A percentile compares a stretch with the other conserved stretches of the same genome.
Evolutionary conservation across 2,329 filamentous ascomycete species (phyloP).

Genomic region (Whalleya microplaca): DNA sequence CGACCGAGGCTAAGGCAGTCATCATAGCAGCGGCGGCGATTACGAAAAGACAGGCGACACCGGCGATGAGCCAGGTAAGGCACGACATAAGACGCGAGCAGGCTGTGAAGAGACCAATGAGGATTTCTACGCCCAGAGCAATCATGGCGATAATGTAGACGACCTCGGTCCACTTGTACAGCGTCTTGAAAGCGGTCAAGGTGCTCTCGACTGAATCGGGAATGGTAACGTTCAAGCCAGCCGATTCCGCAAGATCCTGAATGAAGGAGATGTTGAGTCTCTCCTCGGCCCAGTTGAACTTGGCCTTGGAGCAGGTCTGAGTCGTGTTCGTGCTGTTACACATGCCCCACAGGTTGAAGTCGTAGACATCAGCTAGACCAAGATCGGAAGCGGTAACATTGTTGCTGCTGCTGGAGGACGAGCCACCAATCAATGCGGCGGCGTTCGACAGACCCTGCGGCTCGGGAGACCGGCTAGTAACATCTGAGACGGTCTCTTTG

Average conservation of each 20-base stretch:
- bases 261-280: conserved; percentile 46
- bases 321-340: conserved; percentile 67
- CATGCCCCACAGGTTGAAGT: conserved; percentile 85
- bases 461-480: conserved; percentile 17
- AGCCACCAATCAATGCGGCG: conserved; percentile 27
- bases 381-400: conserved; percentile 63
- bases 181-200: conserved; percentile 72
- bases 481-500: conserved; percentile 15
- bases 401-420: conserved; percentile 32
- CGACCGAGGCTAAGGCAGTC: conserved; percentile 72
- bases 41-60: conserved; percentile 58
- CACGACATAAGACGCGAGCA: conserved; percentile 83
- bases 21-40: conserved; percentile 72
- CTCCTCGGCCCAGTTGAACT: conserved; percentile 75
- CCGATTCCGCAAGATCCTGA: conserved; percentile 57
- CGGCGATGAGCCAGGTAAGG: conserved; percentile 76
- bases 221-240: conserved; percentile 62
- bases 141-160: conserved; percentile 76
- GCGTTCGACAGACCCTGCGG: conserved; percentile 9
- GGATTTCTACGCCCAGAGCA: conserved; percentile 70
- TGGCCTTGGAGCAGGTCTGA: conserved; percentile 69
- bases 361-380: conserved; percentile 75
- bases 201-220: conserved; percentile 69
- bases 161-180: conserved; percentile 82
- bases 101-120: conserved; percentile 80